Percentiles rank a stretch among this genome's conserved stretches.
Conservation (phyloP, 805 yeast genomes). For the Yueomyces sinensis region DNA sequence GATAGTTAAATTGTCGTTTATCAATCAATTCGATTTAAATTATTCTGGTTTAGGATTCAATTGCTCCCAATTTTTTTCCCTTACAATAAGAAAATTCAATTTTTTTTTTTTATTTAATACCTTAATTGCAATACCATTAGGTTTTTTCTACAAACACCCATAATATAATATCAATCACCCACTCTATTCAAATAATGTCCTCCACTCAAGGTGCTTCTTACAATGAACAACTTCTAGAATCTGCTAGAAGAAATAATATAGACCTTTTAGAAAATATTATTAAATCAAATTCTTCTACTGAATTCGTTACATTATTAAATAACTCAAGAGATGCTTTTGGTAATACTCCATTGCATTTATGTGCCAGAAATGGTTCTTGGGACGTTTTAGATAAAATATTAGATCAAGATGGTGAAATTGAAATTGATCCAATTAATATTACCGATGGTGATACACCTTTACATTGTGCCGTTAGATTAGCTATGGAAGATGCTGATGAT, state of each 20-base stretch:
- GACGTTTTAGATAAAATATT: slow-evolving; percentile 71
- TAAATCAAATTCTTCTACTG: slow-evolving; percentile 21
- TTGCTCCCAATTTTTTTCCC: no score
- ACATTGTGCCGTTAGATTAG: slow-evolving; percentile 70
- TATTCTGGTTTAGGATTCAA: no score
- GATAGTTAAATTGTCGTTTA: no score
- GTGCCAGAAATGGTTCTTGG: slow-evolving; percentile 71
- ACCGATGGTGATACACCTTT: slow-evolving; percentile 78
- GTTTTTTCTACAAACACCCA: no score
- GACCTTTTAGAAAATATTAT: slow-evolving; percentile 55
- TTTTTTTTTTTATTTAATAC: no score
- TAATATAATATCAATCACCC: no score
- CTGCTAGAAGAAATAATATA: slow-evolving; percentile 77
- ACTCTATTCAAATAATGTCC: slow-evolving; percentile 2
- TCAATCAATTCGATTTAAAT: no score
- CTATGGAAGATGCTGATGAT: slow-evolving; percentile 71
- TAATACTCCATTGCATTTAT: slow-evolving; percentile 69
- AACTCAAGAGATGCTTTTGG: slow-evolving; percentile 62
- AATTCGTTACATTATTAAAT: slow-evolving; percentile 45
- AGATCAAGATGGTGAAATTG: slow-evolving; percentile 76
- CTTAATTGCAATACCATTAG: no score
- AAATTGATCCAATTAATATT: slow-evolving; percentile 67
- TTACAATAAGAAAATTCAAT: no score
- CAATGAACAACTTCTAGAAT: slow-evolving; percentile 70
- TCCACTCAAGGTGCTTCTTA: slow-evolving; percentile 57